These are phyloP conservation scores for Aspergillus latus DNA, from an alignment of 2,329 filamentous ascomycete genomes.

Conservation along the genomic window DNA sequence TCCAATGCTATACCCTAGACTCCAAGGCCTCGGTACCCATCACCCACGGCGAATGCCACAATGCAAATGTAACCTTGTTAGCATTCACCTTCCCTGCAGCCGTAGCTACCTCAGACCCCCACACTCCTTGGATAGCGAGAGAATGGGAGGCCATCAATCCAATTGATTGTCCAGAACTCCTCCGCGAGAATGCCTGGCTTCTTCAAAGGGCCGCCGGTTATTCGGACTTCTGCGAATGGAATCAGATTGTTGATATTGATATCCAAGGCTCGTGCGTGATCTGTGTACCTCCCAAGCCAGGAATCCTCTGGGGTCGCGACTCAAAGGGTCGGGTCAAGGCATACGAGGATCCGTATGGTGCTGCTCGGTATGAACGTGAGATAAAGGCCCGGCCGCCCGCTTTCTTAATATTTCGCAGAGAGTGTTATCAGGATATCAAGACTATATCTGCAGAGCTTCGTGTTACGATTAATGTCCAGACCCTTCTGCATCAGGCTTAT, in stretches of 20 bases:
- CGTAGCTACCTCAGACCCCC: constrained; percentile 2
- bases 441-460: constrained; percentile 36
- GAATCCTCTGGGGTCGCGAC: constrained; percentile 35
- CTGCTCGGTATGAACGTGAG: constrained; percentile 51
- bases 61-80: constrained; percentile 34
- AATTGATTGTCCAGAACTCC: constrained; percentile 24
- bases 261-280: constrained; percentile 22
- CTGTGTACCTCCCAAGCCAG: constrained; percentile 37
- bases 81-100: constrained; percentile 26
- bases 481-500: constrained; percentile 38
- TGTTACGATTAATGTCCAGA: constrained; percentile 40
- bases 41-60: constrained; percentile 27
- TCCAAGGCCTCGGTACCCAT: constrained; percentile 18
- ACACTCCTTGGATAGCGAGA: constrained; percentile 17
- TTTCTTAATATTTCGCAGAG: constrained; percentile 41
- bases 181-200: constrained; percentile 35
- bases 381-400: constrained; percentile 50
- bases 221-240: constrained; percentile 33
- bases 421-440: constrained; percentile 24
- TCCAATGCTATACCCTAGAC: constrained; percentile 25
- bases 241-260: constrained; percentile 12
- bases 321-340: constrained; percentile 37
- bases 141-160: constrained; percentile 32
- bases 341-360: constrained; percentile 53
- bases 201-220: constrained; percentile 29